Percentiles rank a stretch among this genome's conserved stretches.
phyloP scores from a whole-genome alignment of 441 rosid species.

The Corymbia citriodora region DNA sequence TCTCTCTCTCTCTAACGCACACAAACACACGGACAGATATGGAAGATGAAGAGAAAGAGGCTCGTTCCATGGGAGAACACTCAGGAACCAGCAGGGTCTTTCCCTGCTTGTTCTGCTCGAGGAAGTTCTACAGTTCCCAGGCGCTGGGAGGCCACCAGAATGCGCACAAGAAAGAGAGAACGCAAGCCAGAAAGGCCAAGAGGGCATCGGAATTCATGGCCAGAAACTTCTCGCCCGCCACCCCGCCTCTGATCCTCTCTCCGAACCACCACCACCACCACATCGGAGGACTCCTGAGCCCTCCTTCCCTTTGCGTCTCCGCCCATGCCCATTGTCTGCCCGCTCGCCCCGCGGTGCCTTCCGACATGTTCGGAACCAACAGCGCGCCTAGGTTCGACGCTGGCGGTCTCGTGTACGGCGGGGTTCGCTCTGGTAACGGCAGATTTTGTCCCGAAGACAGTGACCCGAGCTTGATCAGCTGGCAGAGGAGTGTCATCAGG shows the following conservation, averaged over 20 bases:
- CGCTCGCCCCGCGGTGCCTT: slow-evolving; percentile 9
- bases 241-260: slow-evolving; percentile 33
- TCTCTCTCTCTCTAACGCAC: neutral
- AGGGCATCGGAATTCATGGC: slow-evolving; percentile 30
- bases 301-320: slow-evolving; percentile 45
- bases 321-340: slow-evolving; percentile 42
- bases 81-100: slow-evolving; percentile 37
- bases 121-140: slow-evolving; percentile 63
- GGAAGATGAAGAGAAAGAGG: slow-evolving; percentile 25
- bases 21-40: slow-evolving; percentile 9
- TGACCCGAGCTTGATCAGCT: slow-evolving; percentile 25
- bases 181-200: slow-evolving; percentile 66
- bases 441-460: slow-evolving; percentile 8
- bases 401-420: slow-evolving; percentile 5
- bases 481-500: slow-evolving; percentile 33
- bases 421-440: slow-evolving; percentile 7
- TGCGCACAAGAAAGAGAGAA: slow-evolving; percentile 68
- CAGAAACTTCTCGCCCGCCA: slow-evolving; percentile 24
- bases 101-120: slow-evolving; percentile 52
- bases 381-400: slow-evolving; percentile 30
- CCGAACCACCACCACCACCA: slow-evolving; percentile 20
- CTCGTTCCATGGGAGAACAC: neutral
- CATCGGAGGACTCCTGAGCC: slow-evolving; percentile 30
- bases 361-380: slow-evolving; percentile 29
- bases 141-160: slow-evolving; percentile 74